Base-by-base conservation (phyloP, 2,329 filamentous ascomycete genomes). In the Leptographium lundbergii region DNA sequence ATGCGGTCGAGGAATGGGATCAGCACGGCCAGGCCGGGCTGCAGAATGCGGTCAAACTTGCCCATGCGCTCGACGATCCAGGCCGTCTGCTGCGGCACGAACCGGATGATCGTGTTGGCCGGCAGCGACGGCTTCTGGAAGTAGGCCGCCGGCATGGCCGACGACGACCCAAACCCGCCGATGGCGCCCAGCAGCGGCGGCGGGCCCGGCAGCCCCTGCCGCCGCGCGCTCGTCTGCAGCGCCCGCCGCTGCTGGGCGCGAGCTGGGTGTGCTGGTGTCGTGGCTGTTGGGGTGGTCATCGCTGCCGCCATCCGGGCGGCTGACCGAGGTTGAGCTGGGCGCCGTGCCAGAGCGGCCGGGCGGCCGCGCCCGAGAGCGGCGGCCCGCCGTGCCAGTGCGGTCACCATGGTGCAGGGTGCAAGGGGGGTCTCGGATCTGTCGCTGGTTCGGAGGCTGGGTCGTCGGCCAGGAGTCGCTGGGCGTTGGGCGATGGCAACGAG, bases 1-100 rank as follows among this genome's bases (percentile, higher is more conserved):
- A 99, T 97, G 62, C 91, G 87, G 74, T 99, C 94, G 71, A 99
- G 76, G 65, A 97, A 88, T 1, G 94, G 94, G 58, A 94, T 80
- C 65, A 99, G 75, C 63, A 99, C 81, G 25, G 94, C 91, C 62
- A 99, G 78, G 60, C 94, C 94, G 4, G 94, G 94, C 67, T 96
- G 84, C 56, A 99, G 77, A 68, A 99, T 96, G 61, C 91, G 83
- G 75, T 89, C 87, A 77, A 96, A 99, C 74, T 91, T 94, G 68
- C 94, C 94, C 94, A 99, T 99, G 69, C 94, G 91, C 81, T 99
- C 94, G 60, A 99, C 94, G 61, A 99, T 92, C 94, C 94, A 99
- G 72, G 94, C 94, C 67, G 92, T 97, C 77, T 99, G 94, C 75
- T 99, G 94, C n/a, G 94, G 94, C 50, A 99, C 94, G 74, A 97